These are phyloP conservation scores for Gossypium mustelinum DNA, from an alignment of 345 rosid species.

Conservation along the genomic window DNA sequence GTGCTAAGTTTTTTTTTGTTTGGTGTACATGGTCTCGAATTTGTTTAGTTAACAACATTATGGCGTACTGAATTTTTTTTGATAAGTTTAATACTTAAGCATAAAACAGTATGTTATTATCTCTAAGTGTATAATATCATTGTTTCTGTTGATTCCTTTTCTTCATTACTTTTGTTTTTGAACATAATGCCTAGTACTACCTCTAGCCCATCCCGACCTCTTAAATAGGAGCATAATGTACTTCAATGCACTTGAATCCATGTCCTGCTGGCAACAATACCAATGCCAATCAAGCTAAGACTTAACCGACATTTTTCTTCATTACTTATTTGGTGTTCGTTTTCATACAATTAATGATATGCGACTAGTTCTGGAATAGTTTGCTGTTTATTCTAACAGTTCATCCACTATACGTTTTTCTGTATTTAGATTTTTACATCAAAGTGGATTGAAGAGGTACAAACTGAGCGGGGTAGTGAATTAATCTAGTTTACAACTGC, in stretches of 20 bases:
- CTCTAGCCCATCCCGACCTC: too few species aligned
- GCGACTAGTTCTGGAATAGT: conserved; percentile 1
- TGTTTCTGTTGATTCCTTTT: neutral
- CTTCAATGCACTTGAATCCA: too few species aligned
- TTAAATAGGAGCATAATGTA: too few species aligned
- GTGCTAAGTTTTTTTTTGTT: neutral
- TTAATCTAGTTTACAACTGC: too few species aligned
- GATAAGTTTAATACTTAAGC: neutral
- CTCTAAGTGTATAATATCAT: neutral
- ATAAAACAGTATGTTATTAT: neutral
- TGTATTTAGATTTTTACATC: too few species aligned
- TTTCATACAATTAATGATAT: conserved; percentile 9
- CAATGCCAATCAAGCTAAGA: too few species aligned
- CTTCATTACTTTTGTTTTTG: neutral
- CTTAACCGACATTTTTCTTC: neutral
- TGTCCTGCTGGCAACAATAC: too few species aligned
- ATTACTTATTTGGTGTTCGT: neutral
- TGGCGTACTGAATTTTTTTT: neutral
- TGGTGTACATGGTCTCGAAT: neutral
- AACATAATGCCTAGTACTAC: too few species aligned
- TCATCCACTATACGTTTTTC: too few species aligned
- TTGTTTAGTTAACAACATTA: neutral
- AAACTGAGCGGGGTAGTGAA: too few species aligned
- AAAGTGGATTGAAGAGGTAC: too few species aligned
- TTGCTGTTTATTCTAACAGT: conserved; percentile 16